phyloP scores from a whole-genome alignment of 2,329 filamentous ascomycete genomes.

The Xylaria sp. region DNA sequence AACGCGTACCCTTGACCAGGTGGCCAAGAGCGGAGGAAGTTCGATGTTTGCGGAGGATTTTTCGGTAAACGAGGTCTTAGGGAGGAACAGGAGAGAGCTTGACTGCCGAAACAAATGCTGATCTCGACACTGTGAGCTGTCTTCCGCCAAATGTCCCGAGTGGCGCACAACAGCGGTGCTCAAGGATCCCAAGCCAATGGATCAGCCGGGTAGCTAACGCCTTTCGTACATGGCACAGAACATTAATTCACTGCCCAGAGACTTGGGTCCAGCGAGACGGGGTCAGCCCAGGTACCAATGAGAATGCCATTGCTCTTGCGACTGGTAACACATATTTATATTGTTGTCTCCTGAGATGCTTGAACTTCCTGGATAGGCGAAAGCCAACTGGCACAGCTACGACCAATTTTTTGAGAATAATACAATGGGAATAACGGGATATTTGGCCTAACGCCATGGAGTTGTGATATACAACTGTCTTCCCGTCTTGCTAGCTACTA shows the following conservation, averaged over 20 bases:
- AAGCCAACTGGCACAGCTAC: background rate
- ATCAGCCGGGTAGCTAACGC: slow-evolving; percentile 32
- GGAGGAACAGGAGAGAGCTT: slow-evolving; percentile 23
- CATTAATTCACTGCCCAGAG: slow-evolving; percentile 30
- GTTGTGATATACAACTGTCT: slow-evolving; percentile 30
- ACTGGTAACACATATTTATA: slow-evolving; percentile 21
- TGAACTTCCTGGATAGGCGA: background rate
- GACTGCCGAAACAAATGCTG: slow-evolving; percentile 17
- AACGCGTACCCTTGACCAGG: slow-evolving; percentile 20
- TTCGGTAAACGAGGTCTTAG: slow-evolving; percentile 15
- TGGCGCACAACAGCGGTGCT: slow-evolving; percentile 32
- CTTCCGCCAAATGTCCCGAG: slow-evolving; percentile 33
- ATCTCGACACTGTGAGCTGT: slow-evolving; percentile 34
- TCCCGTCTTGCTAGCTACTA: slow-evolving; percentile 30
- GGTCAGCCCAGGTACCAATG: slow-evolving; percentile 25
- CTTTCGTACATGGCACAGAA: slow-evolving; percentile 28
- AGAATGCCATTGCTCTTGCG: slow-evolving; percentile 22
- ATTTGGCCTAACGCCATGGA: slow-evolving; percentile 32
- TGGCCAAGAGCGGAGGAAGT: slow-evolving; percentile 18
- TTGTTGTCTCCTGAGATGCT: slow-evolving; percentile 26
- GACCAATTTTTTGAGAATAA: slow-evolving; percentile 16
- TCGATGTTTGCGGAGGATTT: slow-evolving; percentile 12
- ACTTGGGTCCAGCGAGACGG: slow-evolving; percentile 27
- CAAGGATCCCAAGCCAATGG: slow-evolving; percentile 36
- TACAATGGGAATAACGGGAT: slow-evolving; percentile 28